Percentiles rank a stretch among this genome's conserved stretches.
Evolutionary conservation across 768 basidiomycete genomes (phyloP).

Genomic region (Cystoderma amianthinum): DNA sequence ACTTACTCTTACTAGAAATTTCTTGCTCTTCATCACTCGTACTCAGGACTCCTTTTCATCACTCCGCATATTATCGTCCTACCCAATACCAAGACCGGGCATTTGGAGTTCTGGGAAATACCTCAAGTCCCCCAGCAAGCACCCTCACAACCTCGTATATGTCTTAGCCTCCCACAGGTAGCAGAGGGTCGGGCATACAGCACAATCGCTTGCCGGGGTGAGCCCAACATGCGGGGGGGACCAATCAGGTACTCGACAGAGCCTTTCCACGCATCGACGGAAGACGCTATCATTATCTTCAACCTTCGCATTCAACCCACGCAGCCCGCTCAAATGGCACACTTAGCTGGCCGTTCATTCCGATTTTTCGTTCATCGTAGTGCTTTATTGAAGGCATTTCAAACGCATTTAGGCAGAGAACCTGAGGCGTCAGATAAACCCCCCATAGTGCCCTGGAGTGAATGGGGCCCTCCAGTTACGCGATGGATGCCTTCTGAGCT

Average conservation of each 20-base stretch:
- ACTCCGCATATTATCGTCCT: slow-evolving; percentile 22
- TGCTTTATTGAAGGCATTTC: slow-evolving; percentile 14
- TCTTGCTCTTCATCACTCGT: background rate
- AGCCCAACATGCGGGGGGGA: slow-evolving; percentile 29
- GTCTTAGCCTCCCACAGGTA: slow-evolving; percentile 23
- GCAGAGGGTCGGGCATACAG: slow-evolving; percentile 12
- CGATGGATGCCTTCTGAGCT: slow-evolving; percentile 22
- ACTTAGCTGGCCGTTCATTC: slow-evolving; percentile 9
- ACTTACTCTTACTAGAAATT: background rate
- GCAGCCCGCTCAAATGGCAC: background rate
- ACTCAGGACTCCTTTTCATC: slow-evolving; percentile 24
- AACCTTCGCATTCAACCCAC: slow-evolving; percentile 17
- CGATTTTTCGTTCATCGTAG: slow-evolving; percentile 29
- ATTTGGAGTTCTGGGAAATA: slow-evolving; percentile 31
- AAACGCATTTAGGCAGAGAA: background rate
- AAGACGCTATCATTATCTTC: slow-evolving; percentile 26
- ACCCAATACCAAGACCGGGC: slow-evolving; percentile 18
- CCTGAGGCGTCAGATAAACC: background rate
- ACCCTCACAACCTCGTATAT: slow-evolving; percentile 11
- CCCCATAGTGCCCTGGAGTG: slow-evolving; percentile 11
- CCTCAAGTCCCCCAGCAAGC: slow-evolving; percentile 9
- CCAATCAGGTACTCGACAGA: slow-evolving; percentile 4
- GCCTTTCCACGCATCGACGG: slow-evolving; percentile 14
- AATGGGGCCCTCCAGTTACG: slow-evolving; percentile 25
- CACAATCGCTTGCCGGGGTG: slow-evolving; percentile 26